Evolutionary conservation across 192 early-diverging fungal species (phyloP).

Genomic region (Linnemannia elongata): DNA sequence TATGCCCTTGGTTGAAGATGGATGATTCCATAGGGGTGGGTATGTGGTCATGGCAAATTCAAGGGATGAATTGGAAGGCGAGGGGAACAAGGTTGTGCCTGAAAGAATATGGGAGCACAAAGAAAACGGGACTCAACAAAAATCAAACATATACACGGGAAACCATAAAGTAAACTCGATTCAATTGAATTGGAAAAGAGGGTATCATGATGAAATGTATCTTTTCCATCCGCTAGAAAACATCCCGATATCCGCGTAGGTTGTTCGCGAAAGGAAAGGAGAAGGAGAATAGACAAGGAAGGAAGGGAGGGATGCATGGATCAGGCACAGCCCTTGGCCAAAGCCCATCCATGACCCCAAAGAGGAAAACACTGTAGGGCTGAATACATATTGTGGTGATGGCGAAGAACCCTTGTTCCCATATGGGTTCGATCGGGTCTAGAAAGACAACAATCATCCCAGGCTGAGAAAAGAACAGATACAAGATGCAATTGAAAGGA

Average conservation of each 20-base stretch:
- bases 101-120: not conserved
- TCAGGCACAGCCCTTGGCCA: constrained; percentile 4
- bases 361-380: not conserved
- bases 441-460: too few relatives aligned
- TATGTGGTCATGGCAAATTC: constrained; percentile 2
- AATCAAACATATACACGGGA: not conserved
- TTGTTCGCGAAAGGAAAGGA: not conserved
- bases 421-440: too few relatives aligned
- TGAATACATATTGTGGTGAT: not conserved
- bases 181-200: not conserved
- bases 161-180: not conserved
- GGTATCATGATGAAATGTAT: not conserved
- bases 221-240: not conserved
- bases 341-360: not conserved
- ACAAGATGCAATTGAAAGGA: too few relatives aligned
- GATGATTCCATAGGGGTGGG: constrained; percentile 8
- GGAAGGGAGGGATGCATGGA: not conserved
- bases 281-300: not conserved
- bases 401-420: not conserved
- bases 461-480: too few relatives aligned
- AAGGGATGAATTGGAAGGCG: not conserved
- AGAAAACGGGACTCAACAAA: not conserved
- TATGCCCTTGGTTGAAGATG: not conserved
- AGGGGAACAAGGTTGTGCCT: not conserved
- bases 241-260: constrained; percentile 5